Conservation (phyloP, 2,329 filamentous ascomycete genomes). For the Microdochium paspali region DNA sequence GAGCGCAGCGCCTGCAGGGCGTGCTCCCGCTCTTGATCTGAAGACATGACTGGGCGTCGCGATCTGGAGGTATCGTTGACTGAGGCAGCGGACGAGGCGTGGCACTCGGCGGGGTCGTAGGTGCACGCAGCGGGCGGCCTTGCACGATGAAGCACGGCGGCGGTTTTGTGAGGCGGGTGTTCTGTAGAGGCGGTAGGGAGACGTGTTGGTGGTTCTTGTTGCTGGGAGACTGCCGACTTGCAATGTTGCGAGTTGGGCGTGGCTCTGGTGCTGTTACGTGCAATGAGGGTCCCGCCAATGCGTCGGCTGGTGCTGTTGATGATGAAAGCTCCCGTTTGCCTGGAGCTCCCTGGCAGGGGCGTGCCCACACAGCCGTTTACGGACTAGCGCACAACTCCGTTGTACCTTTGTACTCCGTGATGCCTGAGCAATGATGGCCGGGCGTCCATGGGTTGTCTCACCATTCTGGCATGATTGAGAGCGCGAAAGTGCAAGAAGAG, state of each 20-base stretch:
- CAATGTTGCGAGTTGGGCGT: not conserved
- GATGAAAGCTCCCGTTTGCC: constrained; percentile 13
- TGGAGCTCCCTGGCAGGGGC: constrained; percentile 2
- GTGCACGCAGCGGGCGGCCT: not conserved
- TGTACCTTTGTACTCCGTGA: not conserved
- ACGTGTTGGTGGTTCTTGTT: too few species aligned
- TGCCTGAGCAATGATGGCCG: too few species aligned
- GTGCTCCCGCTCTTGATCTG: constrained; percentile 53
- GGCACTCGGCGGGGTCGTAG: not conserved
- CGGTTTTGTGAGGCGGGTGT: too few species aligned
- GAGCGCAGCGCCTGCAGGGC: constrained; percentile 70
- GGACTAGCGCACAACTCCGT: not conserved
- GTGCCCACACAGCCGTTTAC: not conserved
- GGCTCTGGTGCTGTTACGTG: not conserved
- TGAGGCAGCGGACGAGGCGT: not conserved
- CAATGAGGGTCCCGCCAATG: not conserved
- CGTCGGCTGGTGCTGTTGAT: constrained; percentile 5
- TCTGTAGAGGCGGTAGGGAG: too few species aligned
- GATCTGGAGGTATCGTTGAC: constrained; percentile 3
- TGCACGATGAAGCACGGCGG: not conserved
- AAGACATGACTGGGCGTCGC: constrained; percentile 28
- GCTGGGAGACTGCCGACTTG: too few species aligned
- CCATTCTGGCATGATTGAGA: too few species aligned
- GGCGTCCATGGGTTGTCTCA: too few species aligned
- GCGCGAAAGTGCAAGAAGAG: too few species aligned